These are phyloP conservation scores for Nepenthes mirabilis DNA, from an alignment of 148 eudicot species.

Conservation along the genomic window DNA sequence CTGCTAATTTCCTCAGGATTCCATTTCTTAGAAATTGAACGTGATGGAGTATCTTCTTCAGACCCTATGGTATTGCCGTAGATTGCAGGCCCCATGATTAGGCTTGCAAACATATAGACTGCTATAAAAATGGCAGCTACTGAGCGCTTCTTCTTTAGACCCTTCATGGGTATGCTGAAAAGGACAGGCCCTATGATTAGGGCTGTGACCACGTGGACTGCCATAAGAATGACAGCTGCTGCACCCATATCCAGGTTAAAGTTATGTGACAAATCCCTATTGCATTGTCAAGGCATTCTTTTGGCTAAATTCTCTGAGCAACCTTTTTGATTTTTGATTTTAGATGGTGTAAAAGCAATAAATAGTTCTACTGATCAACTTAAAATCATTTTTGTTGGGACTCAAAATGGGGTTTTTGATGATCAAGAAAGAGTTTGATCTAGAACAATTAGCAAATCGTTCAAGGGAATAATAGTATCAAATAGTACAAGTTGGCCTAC, in stretches of 20 bases:
- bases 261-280: slow-evolving; percentile 20
- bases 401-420: slow-evolving; percentile 17
- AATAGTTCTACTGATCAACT: slow-evolving; percentile 17
- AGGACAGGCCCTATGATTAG: slow-evolving; percentile 30
- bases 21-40: slow-evolving; percentile 5
- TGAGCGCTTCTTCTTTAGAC: slow-evolving; percentile 17
- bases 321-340: slow-evolving; percentile 24
- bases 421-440: slow-evolving; percentile 8
- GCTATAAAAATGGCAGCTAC: slow-evolving; percentile 1
- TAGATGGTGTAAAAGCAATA: slow-evolving; percentile 17
- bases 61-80: too few relatives aligned
- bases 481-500: background rate
- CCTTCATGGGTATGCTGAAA: slow-evolving; percentile 17
- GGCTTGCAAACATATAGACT: too few relatives aligned
- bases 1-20: slow-evolving; percentile 21
- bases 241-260: slow-evolving; percentile 20
- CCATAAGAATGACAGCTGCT: slow-evolving; percentile 21
- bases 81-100: too few relatives aligned
- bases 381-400: slow-evolving; percentile 20
- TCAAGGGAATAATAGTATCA: slow-evolving; percentile 7
- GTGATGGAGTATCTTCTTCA: slow-evolving; percentile 1
- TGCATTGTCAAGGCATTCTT: slow-evolving; percentile 28
- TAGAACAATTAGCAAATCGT: background rate
- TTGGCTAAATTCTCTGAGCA: slow-evolving; percentile 22
- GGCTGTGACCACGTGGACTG: slow-evolving; percentile 27